Evolutionary conservation across 495 filamentous ascomycete genomes (phyloP).

Genomic region (Aspergillus nidulans): DNA sequence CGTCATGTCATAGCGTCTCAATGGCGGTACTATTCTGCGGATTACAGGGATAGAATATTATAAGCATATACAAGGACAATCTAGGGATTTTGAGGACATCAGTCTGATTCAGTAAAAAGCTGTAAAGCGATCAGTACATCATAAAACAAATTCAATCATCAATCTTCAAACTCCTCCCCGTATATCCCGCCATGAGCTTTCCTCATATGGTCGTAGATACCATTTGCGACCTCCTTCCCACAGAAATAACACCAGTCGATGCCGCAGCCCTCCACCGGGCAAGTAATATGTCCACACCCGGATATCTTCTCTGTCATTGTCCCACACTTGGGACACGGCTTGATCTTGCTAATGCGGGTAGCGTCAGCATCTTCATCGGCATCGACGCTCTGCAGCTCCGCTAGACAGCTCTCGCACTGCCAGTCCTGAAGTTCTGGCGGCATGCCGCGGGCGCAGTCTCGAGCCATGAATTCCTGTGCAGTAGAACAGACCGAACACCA

Average conservation of each 20-base stretch:
- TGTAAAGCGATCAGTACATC: too few relatives aligned
- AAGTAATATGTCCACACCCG: conserved; percentile 37
- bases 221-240: conserved; percentile 9
- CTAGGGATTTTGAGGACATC: too few relatives aligned
- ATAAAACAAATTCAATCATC: too few relatives aligned
- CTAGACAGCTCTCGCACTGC: conserved; percentile 25
- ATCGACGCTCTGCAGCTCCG: conserved; percentile 3
- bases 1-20: too few relatives aligned
- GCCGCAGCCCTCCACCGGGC: conserved; percentile 22
- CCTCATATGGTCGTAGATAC: conserved; percentile 31
- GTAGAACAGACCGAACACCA: conserved; percentile 34
- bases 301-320: conserved; percentile 24
- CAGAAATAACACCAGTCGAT: conserved; percentile 35
- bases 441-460: conserved; percentile 29
- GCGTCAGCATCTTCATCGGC: not conserved
- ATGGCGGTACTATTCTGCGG: too few relatives aligned
- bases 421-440: conserved; percentile 25
- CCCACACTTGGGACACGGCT: conserved; percentile 31
- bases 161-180: not conserved
- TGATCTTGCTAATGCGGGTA: conserved; percentile 2
- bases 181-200: conserved; percentile 20
- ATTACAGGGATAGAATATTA: too few relatives aligned
- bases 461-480: conserved; percentile 30
- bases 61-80: too few relatives aligned
- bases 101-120: too few relatives aligned